phyloP scores from a whole-genome alignment of 345 rosid genomes.

The Linum trigynum region DNA sequence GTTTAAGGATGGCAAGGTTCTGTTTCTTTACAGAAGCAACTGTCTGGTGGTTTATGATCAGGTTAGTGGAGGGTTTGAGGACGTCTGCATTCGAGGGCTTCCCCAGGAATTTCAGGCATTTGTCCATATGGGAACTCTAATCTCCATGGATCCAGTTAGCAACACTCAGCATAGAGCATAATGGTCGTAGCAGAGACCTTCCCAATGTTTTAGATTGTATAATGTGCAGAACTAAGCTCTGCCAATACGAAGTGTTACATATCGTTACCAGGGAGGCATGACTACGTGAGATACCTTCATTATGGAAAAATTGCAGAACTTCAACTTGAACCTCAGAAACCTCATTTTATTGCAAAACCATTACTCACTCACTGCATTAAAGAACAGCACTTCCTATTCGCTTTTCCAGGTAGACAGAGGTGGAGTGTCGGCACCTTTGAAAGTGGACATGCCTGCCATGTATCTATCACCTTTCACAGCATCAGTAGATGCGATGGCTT shows the following conservation, averaged over 20 bases:
- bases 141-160: slow-evolving; percentile 2
- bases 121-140: slow-evolving; percentile 13
- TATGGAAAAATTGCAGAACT: not conserved
- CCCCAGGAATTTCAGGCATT: slow-evolving; percentile 14
- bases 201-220: not conserved
- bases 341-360: not conserved
- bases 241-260: not conserved
- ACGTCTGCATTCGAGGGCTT: slow-evolving; percentile 3
- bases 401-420: slow-evolving; percentile 45
- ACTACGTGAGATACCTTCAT: not conserved
- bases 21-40: slow-evolving; percentile 5
- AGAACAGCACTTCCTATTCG: not conserved
- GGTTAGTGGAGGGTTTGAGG: slow-evolving; percentile 5
- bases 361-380: not conserved
- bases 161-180: not conserved
- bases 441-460: not conserved
- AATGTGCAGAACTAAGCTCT: not conserved
- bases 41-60: slow-evolving; percentile 13
- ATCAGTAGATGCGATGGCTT: slow-evolving; percentile 31
- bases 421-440: slow-evolving; percentile 38
- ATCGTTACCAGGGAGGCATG: not conserved
- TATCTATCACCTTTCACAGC: slow-evolving; percentile 40
- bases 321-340: not conserved
- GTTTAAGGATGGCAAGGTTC: slow-evolving; percentile 8
- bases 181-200: not conserved